These are phyloP conservation scores for Fusarium abutilonis DNA, from an alignment of 2,329 filamentous ascomycete species.

Conservation along the genomic window DNA sequence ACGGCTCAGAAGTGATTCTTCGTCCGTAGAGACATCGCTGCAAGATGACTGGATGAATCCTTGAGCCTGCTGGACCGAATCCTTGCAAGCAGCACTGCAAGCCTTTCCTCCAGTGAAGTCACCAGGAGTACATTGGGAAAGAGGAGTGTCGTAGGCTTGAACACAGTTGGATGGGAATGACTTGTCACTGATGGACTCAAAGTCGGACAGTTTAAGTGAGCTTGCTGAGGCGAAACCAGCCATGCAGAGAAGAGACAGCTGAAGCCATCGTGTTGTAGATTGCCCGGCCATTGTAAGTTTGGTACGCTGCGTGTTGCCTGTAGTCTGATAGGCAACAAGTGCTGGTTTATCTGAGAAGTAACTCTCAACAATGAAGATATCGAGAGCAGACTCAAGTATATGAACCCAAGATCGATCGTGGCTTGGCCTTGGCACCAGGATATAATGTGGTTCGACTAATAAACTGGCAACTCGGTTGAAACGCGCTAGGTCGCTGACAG, in stretches of 20 bases:
- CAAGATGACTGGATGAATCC: conserved; percentile 46
- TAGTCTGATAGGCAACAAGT: not conserved
- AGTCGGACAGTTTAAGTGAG: conserved; percentile 51
- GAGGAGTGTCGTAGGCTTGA: conserved; percentile 55
- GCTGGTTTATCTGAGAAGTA: not conserved
- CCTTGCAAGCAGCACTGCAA: conserved; percentile 54
- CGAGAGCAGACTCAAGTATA: conserved; percentile 26
- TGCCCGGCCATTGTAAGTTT: conserved; percentile 28
- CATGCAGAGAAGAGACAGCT: conserved; percentile 39
- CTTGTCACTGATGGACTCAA: conserved; percentile 54
- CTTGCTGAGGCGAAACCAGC: conserved; percentile 39
- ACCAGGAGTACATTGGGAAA: conserved; percentile 50
- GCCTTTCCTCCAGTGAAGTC: conserved; percentile 51
- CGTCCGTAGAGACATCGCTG: conserved; percentile 34
- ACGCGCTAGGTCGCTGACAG: conserved; percentile 38
- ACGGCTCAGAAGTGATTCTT: conserved; percentile 51
- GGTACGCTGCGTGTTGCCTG: not conserved
- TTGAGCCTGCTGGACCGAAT: conserved; percentile 45
- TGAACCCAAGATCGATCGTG: conserved; percentile 5
- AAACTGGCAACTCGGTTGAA: conserved; percentile 40
- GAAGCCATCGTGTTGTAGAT: conserved; percentile 40
- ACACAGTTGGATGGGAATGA: conserved; percentile 52
- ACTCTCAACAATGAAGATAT: not conserved
- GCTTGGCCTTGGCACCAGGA: conserved; percentile 20
- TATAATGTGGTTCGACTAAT: conserved; percentile 34